Conservation (phyloP, 2,329 filamentous ascomycete genomes). For the Bisporella sp. region DNA sequence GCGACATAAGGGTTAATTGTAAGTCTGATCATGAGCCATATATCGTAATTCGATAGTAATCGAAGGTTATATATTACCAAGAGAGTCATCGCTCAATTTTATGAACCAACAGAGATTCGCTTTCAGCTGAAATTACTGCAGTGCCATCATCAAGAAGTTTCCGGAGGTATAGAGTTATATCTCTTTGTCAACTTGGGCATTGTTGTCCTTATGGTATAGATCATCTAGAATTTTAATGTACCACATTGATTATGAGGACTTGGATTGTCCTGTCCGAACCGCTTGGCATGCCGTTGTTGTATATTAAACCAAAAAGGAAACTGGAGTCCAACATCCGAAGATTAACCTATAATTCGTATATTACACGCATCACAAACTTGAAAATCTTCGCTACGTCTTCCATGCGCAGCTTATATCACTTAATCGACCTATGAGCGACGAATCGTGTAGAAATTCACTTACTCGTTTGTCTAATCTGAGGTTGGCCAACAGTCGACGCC, state of each 20-base stretch:
- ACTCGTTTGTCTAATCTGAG: slow-evolving; percentile 19
- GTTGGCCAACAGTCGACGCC: slow-evolving; percentile 15
- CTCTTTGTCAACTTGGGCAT: slow-evolving; percentile 40
- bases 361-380: slow-evolving; percentile 38
- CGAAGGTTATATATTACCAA: slow-evolving; percentile 42
- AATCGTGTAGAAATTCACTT: background rate
- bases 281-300: slow-evolving; percentile 35
- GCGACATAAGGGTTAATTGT: slow-evolving; percentile 47
- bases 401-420: slow-evolving; percentile 26
- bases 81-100: slow-evolving; percentile 45
- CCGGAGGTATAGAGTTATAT: slow-evolving; percentile 33
- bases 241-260: slow-evolving; percentile 36
- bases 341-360: slow-evolving; percentile 37
- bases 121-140: slow-evolving; percentile 42
- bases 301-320: slow-evolving; percentile 42
- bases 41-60: slow-evolving; percentile 40
- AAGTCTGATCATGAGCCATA: slow-evolving; percentile 48
- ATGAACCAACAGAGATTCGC: slow-evolving; percentile 40
- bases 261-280: slow-evolving; percentile 30
- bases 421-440: too few species aligned
- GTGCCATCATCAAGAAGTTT: slow-evolving; percentile 41
- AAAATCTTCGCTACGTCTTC: slow-evolving; percentile 36
- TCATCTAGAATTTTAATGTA: slow-evolving; percentile 44
- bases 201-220: slow-evolving; percentile 44
- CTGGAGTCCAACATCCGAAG: slow-evolving; percentile 37